phyloP scores from a whole-genome alignment of 1,284 basidiomycete species.

The Earliella scabrosa region DNA sequence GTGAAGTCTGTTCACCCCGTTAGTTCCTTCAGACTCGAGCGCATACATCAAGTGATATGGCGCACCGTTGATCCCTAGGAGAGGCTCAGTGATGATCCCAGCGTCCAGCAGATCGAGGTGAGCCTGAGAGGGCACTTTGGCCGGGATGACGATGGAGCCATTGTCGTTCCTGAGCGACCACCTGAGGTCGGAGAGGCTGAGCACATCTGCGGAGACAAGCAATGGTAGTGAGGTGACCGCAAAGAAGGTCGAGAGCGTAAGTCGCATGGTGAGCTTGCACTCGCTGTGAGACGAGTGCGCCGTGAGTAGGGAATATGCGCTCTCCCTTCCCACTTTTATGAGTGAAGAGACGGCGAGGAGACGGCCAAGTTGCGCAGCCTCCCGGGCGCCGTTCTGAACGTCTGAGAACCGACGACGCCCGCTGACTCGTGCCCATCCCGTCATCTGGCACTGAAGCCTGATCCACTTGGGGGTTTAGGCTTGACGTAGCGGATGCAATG shows the following conservation, averaged over 20 bases:
- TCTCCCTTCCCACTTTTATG: too few species aligned
- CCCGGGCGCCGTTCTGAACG: too few species aligned
- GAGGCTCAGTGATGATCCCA: slow-evolving; percentile 58
- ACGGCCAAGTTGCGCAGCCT: too few species aligned
- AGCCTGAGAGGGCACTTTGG: slow-evolving; percentile 54
- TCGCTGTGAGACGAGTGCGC: too few species aligned
- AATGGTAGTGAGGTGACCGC: slow-evolving; percentile 23
- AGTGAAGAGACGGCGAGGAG: too few species aligned
- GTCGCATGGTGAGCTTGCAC: neutral
- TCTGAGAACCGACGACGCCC: too few species aligned
- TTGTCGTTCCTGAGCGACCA: slow-evolving; percentile 62
- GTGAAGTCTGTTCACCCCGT: slow-evolving; percentile 54
- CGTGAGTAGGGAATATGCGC: too few species aligned
- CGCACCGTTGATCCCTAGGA: slow-evolving; percentile 57
- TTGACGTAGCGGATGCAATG: too few species aligned
- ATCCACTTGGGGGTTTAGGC: too few species aligned
- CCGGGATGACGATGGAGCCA: slow-evolving; percentile 57
- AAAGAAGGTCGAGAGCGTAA: neutral
- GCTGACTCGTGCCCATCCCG: too few species aligned
- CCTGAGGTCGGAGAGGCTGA: slow-evolving; percentile 48
- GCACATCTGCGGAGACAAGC: slow-evolving; percentile 35
- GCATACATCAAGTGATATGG: neutral
- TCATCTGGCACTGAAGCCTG: too few species aligned
- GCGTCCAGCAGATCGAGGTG: slow-evolving; percentile 58
- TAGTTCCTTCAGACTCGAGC: too few species aligned